Evolutionary conservation across 2,329 filamentous ascomycete genomes (phyloP), one percentile per base, ranked within the genome.

Genomic region (Metarhizium album): DNA sequence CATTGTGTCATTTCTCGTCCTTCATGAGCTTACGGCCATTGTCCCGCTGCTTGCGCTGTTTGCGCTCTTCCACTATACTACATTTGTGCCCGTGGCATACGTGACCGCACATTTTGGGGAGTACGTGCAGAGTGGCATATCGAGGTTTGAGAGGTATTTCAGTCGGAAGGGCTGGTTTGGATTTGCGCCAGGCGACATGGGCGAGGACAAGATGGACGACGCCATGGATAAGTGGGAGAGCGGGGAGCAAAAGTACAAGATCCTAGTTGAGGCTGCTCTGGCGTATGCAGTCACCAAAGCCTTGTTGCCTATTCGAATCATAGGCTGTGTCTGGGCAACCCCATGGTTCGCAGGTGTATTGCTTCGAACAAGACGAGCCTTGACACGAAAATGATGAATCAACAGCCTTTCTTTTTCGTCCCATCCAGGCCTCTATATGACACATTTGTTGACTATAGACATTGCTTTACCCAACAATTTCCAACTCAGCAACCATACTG

Each of bases 261-360:
- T 83, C n/a, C 69, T 81, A 4, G 69, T 82, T 0, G 80, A 84
- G 66, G 80, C 97, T 56, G 93, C 88, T 23, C 85, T 93, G 20
- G 90, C 93, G 4, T 98, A 93, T 72, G 86, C 89, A 1, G 78
- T 96, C 55, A 94, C 89, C 1, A 98, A 98, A 70, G 82, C 82
- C 16, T 63, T 97, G 52, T 66, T 98, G 55, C 89, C 93, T 0
- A 60, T 87, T 13, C 78, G 93, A 58, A 79, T 98, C 54, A 71
- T 84, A 24, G 68, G 81, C 6, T 95, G 90, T 69, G 77, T 94
- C 3, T 95, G 87, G 88, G 85, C 79, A 14, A 95, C 93, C 45
- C 93, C 93, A 3, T 94, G 88, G 86, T 94, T 97, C 74, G 90
- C 90, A 2, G 78, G 83, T 42, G 70, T 79, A 22, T 70, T 87